Evolutionary conservation across 371 early-diverging fungal genomes (phyloP).

Genomic region (Globomyces sp.): DNA sequence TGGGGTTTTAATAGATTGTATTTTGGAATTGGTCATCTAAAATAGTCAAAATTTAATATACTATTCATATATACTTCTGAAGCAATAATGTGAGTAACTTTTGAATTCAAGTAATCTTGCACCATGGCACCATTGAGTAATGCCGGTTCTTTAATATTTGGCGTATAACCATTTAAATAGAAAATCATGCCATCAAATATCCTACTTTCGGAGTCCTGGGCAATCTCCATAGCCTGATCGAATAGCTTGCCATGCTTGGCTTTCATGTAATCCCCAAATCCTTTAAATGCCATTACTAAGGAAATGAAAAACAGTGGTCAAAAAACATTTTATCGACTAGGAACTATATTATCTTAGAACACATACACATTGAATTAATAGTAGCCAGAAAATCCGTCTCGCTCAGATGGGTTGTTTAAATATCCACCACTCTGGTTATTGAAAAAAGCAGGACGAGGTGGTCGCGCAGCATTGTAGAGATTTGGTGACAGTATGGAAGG

Average conservation of each 20-base stretch:
- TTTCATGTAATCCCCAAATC: conserved; percentile 3
- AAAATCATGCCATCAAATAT: conserved; percentile 23
- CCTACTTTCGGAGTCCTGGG: neutral
- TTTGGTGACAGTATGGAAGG: too few species aligned
- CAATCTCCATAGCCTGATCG: neutral
- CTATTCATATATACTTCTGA: conserved; percentile 15
- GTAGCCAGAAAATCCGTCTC: too few species aligned
- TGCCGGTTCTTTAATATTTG: conserved; percentile 21
- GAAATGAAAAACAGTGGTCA: too few species aligned
- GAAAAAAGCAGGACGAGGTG: too few species aligned
- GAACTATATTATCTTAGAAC: neutral
- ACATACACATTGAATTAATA: neutral
- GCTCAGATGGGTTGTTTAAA: too few species aligned
- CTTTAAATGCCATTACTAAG: conserved; percentile 10
- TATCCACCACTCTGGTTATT: too few species aligned
- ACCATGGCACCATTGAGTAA: conserved; percentile 36
- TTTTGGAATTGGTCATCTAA: conserved; percentile 40
- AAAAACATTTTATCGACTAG: neutral
- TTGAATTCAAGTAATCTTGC: conserved; percentile 27
- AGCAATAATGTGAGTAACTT: conserved; percentile 44
- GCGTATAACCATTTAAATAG: conserved; percentile 38
- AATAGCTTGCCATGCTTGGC: neutral
- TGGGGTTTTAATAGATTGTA: conserved; percentile 30
- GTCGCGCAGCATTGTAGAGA: too few species aligned
- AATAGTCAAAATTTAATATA: neutral